Base-by-base conservation (phyloP, 2,329 filamentous ascomycete genomes). In the Pleomassaria siparia region DNA sequence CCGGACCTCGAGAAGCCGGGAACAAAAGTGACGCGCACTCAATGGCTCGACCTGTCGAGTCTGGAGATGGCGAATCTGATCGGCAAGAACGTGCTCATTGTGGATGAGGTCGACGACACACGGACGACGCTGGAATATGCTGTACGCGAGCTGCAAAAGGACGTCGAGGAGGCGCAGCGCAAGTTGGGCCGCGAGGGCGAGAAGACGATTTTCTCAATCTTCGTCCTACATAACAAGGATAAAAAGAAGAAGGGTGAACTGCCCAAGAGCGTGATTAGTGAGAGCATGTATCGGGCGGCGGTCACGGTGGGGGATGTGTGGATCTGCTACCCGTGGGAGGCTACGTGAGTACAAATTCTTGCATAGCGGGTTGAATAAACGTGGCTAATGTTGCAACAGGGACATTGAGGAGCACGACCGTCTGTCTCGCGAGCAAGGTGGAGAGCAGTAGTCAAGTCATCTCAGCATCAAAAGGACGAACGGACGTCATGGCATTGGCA, bases 271-370 rank as follows among this genome's bases (percentile, higher is more conserved):
- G 90, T 97, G 82, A 78, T 92, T 55, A 74, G 84, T 44, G 74
- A 84, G 46, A 81, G 82, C 47, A 80, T 87, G 62, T 99, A 99
- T 75, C 74, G 88, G 58, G 94, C 94, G 18, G 90, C 94, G 18
- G 79, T 87, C 67, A 97, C 92, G 5, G 88, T 95, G 25, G 83
- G 82, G n/a, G 92, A 99, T 74, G 86, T 91, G 57, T 99, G 94
- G 94, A 97, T 97, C 71, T 95, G 90, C 80, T 99, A 99, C 75
- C 94, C 94, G 13, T 99, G 94, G 94, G 94, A 97, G 77, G 94
- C 94, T 35, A 87, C 75, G 79, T 83, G 75, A 46, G 80, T 76
- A 9, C 33, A 43, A 40, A 15, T 15, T 32, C 16, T 5, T 12
- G 8, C 4, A 35, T 24, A 18, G 13, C 29, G 18, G 49, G 66